phyloP scores from a whole-genome alignment of 23 red algal species.

The Gracilaria domingensis region DNA sequence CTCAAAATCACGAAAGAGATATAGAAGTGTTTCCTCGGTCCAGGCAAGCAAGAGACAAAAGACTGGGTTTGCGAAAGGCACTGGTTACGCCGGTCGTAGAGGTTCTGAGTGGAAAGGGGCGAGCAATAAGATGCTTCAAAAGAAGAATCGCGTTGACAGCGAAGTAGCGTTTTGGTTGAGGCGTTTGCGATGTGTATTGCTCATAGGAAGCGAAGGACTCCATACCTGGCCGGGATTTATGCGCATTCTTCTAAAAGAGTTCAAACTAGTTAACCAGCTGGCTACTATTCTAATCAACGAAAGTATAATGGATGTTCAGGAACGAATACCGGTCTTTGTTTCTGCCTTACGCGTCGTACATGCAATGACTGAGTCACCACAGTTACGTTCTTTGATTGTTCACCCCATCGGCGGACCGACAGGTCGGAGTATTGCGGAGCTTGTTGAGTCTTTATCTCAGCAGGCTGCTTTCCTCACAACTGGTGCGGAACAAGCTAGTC shows the following conservation, averaged over 20 bases:
- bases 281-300: slow-evolving; percentile 61
- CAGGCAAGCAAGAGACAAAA: slow-evolving; percentile 44
- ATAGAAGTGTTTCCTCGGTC: slow-evolving; percentile 22
- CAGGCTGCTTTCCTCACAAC: slow-evolving; percentile 67
- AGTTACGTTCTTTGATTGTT: slow-evolving; percentile 35
- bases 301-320: slow-evolving; percentile 72
- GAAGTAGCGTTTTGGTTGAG: slow-evolving; percentile 61
- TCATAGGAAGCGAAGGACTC: slow-evolving; percentile 23
- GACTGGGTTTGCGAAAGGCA: slow-evolving; percentile 77
- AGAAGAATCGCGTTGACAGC: slow-evolving; percentile 35
- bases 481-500: slow-evolving; percentile 44
- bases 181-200: slow-evolving; percentile 65
- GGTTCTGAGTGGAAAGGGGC: slow-evolving; percentile 68
- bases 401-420: slow-evolving; percentile 35
- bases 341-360: slow-evolving; percentile 67
- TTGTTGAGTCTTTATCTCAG: slow-evolving; percentile 64
- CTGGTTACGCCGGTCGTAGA: slow-evolving; percentile 60
- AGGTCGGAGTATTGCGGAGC: slow-evolving; percentile 60
- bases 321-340: slow-evolving; percentile 65
- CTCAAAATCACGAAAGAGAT: slow-evolving; percentile 35
- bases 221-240: slow-evolving; percentile 67
- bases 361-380: slow-evolving; percentile 46
- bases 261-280: slow-evolving; percentile 31
- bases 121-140: slow-evolving; percentile 46
- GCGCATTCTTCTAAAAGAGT: slow-evolving; percentile 58